Percentiles rank a stretch among this genome's conserved stretches.
Conservation (phyloP, 306 rosid genomes). For the Quercus alba region DNA sequence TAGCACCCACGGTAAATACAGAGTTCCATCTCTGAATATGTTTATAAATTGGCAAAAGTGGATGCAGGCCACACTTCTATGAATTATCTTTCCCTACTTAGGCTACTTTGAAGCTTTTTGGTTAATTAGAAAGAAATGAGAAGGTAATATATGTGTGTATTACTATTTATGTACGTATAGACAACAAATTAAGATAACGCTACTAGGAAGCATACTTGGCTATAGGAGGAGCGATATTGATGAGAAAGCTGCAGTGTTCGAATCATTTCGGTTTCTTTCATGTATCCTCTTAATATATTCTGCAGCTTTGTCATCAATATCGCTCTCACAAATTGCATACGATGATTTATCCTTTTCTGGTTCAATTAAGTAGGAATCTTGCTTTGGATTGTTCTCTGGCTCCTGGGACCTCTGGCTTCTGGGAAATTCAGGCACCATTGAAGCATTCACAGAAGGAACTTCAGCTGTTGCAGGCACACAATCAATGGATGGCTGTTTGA, state of each 20-base stretch:
- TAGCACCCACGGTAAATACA: background rate
- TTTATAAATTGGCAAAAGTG: background rate
- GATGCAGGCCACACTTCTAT: background rate
- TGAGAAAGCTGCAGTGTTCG: background rate
- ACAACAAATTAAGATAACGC: background rate
- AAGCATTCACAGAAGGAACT: background rate
- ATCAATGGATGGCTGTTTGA: background rate
- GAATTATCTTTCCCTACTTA: background rate
- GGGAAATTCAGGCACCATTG: background rate
- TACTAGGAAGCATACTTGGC: background rate
- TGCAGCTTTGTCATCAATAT: conserved; percentile 18
- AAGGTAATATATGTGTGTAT: background rate
- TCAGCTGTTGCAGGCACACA: background rate
- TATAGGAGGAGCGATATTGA: background rate
- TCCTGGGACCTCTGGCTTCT: conserved; percentile 19
- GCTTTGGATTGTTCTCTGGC: conserved; percentile 20
- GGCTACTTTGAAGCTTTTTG: background rate
- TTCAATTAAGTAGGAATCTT: conserved; percentile 8
- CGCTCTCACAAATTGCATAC: background rate
- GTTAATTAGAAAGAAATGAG: background rate
- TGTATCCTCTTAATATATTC: conserved; percentile 15
- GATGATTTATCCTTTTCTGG: conserved; percentile 13
- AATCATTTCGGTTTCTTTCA: conserved; percentile 3
- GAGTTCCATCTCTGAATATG: background rate
- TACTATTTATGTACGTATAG: too few species aligned